Base-by-base conservation (phyloP, 495 filamentous ascomycete species). In the Neurospora tetrasperma region DNA sequence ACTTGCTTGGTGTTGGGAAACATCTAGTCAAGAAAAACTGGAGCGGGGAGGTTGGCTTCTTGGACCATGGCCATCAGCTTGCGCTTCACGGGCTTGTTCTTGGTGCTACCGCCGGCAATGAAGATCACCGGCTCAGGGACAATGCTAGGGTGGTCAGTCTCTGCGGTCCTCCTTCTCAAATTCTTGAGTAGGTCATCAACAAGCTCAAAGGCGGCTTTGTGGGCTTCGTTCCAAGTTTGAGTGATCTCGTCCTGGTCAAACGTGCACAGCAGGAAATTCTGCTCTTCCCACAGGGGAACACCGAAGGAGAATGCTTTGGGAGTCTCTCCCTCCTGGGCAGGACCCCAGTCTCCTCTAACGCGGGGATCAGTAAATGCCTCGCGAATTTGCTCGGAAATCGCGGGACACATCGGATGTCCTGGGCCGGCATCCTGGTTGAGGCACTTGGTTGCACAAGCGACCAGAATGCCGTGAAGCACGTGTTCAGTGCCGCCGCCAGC, bases 321-420 rank as follows among this genome's bases (percentile, higher is more conserved):
- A 0, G 2, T n/a, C 18, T 20, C n/a, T 54, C 18, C 46, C 46
- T 54, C 46, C n/a, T 23, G 18, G 20, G 9, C 20, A 54, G 48
- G 48, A 1, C 48, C 48, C 48, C 20, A 59, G 2, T 14, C 1
- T 14, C 10, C 20, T 12, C 11, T 12, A 3, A 7, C 23, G 2
- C 0, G 3, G 0, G 2, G 0, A 11, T 16, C 4, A 4, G 4
- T 27, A 20, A 59, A 59, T 5, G 0, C 3, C 3, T 59, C 3
- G 2, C 48, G 48, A 59, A 59, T 12, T 7, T 59, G 11, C 4
- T 59, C 48, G 10, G 48, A 6, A 20, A 59, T 31, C 1, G 3
- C 4, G 27, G 20, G 48, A 12, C 8, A 23, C 48, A 59, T 27
- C 0, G 20, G 48, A 27, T 10, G 20, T 27, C 8, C 20, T 0